These are phyloP conservation scores for Serendipita indica DNA, from an alignment of 768 basidiomycete genomes.

Conservation along the genomic window DNA sequence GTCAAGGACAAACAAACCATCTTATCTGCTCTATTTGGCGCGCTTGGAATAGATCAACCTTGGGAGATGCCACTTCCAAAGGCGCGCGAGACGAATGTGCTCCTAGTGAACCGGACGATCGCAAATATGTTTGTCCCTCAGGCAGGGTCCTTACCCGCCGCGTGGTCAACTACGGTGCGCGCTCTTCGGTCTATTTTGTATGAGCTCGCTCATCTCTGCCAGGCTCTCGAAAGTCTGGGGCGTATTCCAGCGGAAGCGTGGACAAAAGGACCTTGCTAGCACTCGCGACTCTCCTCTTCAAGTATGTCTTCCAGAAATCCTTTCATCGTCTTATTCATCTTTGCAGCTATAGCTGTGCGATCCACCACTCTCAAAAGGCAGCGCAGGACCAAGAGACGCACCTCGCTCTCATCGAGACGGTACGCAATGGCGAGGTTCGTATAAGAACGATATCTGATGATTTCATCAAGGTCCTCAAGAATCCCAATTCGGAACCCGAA, in stretches of 20 bases:
- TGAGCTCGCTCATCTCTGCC: constrained; percentile 16
- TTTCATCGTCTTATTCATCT: constrained; percentile 14
- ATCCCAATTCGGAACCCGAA: constrained; percentile 17
- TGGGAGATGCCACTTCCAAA: constrained; percentile 48
- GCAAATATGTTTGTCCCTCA: constrained; percentile 54
- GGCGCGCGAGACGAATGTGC: constrained; percentile 66
- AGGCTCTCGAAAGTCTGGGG: constrained; percentile 30
- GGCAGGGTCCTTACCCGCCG: constrained; percentile 3
- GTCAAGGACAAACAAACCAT: constrained; percentile 35
- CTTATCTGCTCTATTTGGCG: constrained; percentile 47
- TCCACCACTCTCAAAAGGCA: constrained; percentile 13
- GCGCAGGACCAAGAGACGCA: constrained; percentile 16
- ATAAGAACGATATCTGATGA: neutral
- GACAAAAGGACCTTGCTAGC: constrained; percentile 60
- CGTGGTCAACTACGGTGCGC: neutral
- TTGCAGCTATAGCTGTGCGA: constrained; percentile 15
- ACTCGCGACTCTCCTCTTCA: constrained; percentile 69
- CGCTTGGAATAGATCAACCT: constrained; percentile 47
- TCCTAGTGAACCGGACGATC: constrained; percentile 63
- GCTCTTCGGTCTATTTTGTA: neutral
- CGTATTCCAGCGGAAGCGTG: constrained; percentile 39
- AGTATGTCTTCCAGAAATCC: constrained; percentile 40
- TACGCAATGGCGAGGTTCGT: constrained; percentile 9
- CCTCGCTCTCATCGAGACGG: constrained; percentile 14
- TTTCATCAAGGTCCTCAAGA: neutral